These are phyloP conservation scores for Coprinopsis cinerea DNA, from an alignment of 768 basidiomycete genomes.

Conservation along the genomic window DNA sequence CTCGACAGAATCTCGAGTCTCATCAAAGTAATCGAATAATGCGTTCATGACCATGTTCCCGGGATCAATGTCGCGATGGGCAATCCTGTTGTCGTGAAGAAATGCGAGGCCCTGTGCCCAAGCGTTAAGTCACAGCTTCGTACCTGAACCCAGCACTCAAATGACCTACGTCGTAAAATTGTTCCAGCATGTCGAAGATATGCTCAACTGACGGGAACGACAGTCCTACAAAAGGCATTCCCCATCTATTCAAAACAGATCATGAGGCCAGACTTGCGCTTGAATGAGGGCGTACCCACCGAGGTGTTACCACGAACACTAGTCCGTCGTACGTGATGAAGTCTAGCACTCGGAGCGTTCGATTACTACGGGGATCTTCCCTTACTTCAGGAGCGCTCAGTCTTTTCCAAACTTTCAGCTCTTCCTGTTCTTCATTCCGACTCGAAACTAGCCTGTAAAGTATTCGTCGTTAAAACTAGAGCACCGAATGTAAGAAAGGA, in stretches of 20 bases:
- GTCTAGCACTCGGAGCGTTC: neutral
- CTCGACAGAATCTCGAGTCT: no score
- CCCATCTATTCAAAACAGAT: neutral
- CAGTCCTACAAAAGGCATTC: neutral
- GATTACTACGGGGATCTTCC: neutral
- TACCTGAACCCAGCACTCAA: no score
- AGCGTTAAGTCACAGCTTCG: neutral
- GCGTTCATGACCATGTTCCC: neutral
- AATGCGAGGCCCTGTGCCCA: neutral
- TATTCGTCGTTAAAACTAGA: neutral
- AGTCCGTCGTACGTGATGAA: neutral
- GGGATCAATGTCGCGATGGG: neutral
- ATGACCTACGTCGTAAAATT: neutral
- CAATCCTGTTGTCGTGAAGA: neutral
- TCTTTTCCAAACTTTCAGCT: neutral
- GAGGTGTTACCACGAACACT: neutral
- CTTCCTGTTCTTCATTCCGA: no score
- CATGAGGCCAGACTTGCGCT: neutral
- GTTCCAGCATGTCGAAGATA: neutral
- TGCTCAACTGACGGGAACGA: neutral
- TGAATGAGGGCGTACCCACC: neutral
- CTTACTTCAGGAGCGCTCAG: neutral
- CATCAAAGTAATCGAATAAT: neutral
- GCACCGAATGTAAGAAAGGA: neutral
- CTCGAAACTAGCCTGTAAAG: neutral